Evolutionary conservation across 2,329 filamentous ascomycete species (phyloP).

Genomic region (Acarospora socialis): DNA sequence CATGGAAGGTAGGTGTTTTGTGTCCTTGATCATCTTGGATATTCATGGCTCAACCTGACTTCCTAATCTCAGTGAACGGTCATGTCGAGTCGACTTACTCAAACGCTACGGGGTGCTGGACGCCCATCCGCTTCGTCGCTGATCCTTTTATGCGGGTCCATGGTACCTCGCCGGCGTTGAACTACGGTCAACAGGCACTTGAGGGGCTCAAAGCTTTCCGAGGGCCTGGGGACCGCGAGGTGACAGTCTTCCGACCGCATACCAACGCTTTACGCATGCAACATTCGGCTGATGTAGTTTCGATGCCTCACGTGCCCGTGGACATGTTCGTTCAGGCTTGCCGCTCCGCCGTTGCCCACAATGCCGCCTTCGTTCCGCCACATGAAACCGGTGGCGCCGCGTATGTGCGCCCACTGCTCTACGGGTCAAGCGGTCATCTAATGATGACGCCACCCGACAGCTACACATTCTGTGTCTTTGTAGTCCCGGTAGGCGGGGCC

Average conservation of each 20-base stretch:
- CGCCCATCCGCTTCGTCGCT: too few relatives aligned
- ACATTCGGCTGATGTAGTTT: conserved; percentile 17
- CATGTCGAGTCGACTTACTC: too few relatives aligned
- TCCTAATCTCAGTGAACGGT: too few relatives aligned
- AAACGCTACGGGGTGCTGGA: too few relatives aligned
- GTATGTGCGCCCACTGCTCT: conserved; percentile 24
- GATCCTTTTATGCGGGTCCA: too few relatives aligned
- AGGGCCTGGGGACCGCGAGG: conserved; percentile 14
- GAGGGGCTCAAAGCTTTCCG: conserved; percentile 16
- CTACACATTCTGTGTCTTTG: conserved; percentile 22
- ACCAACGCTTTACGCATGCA: conserved; percentile 20
- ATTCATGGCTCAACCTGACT: too few relatives aligned
- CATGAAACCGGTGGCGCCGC: conserved; percentile 19
- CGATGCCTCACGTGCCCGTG: conserved; percentile 20
- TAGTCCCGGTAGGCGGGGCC: conserved; percentile 17
- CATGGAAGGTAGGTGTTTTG: too few relatives aligned
- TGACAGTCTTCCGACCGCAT: conserved; percentile 21
- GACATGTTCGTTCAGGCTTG: conserved; percentile 18
- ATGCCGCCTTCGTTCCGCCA: conserved; percentile 18
- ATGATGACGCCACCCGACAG: conserved; percentile 15
- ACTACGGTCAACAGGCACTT: conserved; percentile 16
- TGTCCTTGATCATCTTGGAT: too few relatives aligned
- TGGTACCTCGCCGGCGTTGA: too few relatives aligned
- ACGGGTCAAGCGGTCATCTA: conserved; percentile 19
- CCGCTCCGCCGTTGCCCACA: conserved; percentile 16